A percentile compares a stretch with the other conserved stretches of the same genome.
phyloP scores from a whole-genome alignment of 176 grass and related monocot genomes.

The Phoenix roebelenii region DNA sequence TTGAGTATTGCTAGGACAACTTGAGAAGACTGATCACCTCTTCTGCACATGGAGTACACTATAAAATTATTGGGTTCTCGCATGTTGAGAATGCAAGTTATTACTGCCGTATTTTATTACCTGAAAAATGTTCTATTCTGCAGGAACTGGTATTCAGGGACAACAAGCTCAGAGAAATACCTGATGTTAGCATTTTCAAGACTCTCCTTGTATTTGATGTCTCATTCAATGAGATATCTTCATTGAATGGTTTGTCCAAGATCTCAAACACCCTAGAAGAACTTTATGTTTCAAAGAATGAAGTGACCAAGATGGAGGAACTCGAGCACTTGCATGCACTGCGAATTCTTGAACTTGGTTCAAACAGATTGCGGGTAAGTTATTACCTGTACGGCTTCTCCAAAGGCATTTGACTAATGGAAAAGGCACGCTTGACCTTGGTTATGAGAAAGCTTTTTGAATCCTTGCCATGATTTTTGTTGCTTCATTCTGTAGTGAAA shows the following conservation, averaged over 20 bases:
- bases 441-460: too few relatives aligned
- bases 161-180: conserved; percentile 24
- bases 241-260: conserved; percentile 60
- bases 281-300: conserved; percentile 96
- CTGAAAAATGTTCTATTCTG: conserved; percentile 22
- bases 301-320: conserved; percentile 82
- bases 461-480: too few relatives aligned
- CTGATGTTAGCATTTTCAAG: conserved; percentile 76
- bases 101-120: background rate
- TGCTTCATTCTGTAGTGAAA: too few relatives aligned
- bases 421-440: too few relatives aligned
- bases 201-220: conserved; percentile 83
- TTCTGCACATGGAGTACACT: too few relatives aligned
- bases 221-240: conserved; percentile 94
- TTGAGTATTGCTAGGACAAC: too few relatives aligned
- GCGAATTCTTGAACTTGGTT: conserved; percentile 96
- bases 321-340: conserved; percentile 65
- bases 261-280: conserved; percentile 69
- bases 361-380: conserved; percentile 82
- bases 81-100: background rate
- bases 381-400: background rate
- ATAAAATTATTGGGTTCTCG: background rate
- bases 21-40: too few relatives aligned
- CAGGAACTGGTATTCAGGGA: conserved; percentile 87
- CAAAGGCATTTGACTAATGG: background rate